A percentile compares a stretch with the other conserved stretches of the same genome.
These are phyloP conservation scores for Monilinia laxa DNA, from an alignment of 2,329 filamentous ascomycete species.

Conservation along the genomic window DNA sequence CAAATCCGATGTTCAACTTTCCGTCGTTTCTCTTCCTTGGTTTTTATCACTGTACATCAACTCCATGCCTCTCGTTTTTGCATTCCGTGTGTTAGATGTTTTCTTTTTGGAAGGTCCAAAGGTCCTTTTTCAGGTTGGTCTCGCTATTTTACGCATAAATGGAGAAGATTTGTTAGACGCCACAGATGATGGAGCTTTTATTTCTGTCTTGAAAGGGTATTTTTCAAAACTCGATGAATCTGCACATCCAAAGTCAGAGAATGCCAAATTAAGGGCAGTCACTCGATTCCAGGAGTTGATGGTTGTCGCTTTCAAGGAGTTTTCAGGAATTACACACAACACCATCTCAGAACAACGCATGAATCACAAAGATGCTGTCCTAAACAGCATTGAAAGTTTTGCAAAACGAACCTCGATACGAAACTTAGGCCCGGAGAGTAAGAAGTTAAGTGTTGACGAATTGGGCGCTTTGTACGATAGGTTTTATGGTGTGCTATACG, in stretches of 20 bases:
- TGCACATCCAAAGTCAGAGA: slow-evolving; percentile 92
- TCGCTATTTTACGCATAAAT: slow-evolving; percentile 96
- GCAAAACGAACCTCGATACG: slow-evolving; percentile 95
- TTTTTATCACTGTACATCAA: slow-evolving; percentile 98
- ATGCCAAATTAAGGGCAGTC: slow-evolving; percentile 88
- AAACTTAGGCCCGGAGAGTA: slow-evolving; percentile 94
- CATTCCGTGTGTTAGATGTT: slow-evolving; percentile 92
- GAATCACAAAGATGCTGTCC: slow-evolving; percentile 90
- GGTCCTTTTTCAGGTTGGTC: slow-evolving; percentile 91
- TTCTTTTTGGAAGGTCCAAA: slow-evolving; percentile 98
- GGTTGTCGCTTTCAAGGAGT: slow-evolving; percentile 99
- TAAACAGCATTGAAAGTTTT: slow-evolving; percentile 96
- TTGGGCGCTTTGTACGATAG: slow-evolving; percentile 88
- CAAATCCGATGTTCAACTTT: slow-evolving; percentile 94
- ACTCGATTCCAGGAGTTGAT: slow-evolving; percentile 97
- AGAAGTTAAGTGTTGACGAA: slow-evolving; percentile 81
- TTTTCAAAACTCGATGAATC: slow-evolving; percentile 93
- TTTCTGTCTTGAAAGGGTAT: slow-evolving; percentile 92
- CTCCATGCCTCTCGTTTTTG: slow-evolving; percentile 97
- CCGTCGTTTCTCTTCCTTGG: slow-evolving; percentile 95
- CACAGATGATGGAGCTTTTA: slow-evolving; percentile 91
- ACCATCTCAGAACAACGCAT: slow-evolving; percentile 85
- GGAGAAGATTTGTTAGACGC: slow-evolving; percentile 94
- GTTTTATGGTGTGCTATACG: slow-evolving; percentile 90
- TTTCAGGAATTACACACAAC: slow-evolving; percentile 89